Base-by-base conservation (phyloP, 805 yeast genomes). In the Kregervanrija delftensis region DNA sequence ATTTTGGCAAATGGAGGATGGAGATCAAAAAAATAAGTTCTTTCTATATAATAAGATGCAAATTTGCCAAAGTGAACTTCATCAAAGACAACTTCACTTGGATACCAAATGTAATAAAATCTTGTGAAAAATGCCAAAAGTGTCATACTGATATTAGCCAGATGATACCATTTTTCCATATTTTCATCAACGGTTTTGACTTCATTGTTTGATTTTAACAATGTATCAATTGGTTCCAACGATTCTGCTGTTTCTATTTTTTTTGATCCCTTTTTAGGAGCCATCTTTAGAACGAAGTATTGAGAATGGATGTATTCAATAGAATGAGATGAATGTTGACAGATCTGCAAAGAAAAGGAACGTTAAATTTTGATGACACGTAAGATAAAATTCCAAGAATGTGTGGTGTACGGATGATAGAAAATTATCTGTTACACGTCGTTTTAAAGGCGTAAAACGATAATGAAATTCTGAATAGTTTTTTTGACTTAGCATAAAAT, bases 1-100 rank as follows among this genome's bases (percentile, higher is more conserved):
- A 93, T 72, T 64, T 93, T 93, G 44, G 96, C 99, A 65, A 93
- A 87, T 16, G 99, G 99, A 9, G 99, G 99, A 67, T 93, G 99
- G 42, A 93, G 79, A 66, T 93, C 99, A 59, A 93, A 93, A 64
- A 88, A 93, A 64, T 86, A 93, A 0, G 96, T 84, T 50, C 96
- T 75, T 64, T 91, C 86, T 48, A 91, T 67, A 64, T 91, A 91
- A 65, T 85, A 83, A 1, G 88, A 77, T 8, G 91, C 91, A 62
- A 85, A 85, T 57, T 85, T 85, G 33, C 95, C 95, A 57, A 86
- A 86, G 63, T 86, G 95, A 15, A 84, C 93, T 60, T 86, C 95
- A 65, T 86, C 95, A 55, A 86, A 86, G 3, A 86, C 93, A 46
- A 86, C 95, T 60, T 82, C 83, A 49, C 73, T 71, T 3, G 95